Conservation (phyloP, 768 basidiomycete genomes). For the Kwoniella botswanensis region DNA sequence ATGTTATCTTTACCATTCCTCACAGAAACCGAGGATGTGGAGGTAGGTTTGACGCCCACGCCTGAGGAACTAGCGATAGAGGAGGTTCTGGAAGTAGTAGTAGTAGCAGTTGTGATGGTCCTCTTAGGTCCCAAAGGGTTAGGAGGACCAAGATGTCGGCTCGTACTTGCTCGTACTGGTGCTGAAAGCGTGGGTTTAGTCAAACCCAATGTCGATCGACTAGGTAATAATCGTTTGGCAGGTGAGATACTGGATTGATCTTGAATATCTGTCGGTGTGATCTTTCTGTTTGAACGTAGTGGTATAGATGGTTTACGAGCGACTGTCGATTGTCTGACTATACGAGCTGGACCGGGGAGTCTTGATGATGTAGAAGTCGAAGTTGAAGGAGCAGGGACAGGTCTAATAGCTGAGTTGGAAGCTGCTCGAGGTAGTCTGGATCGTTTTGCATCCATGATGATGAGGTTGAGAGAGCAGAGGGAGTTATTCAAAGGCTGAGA, state of each 20-base stretch:
- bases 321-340: background rate
- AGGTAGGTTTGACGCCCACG: background rate
- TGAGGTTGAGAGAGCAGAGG: background rate
- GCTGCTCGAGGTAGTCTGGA: slow-evolving; percentile 16
- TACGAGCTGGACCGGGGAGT: slow-evolving; percentile 8
- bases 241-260: background rate
- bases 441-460: background rate
- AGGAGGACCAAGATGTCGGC: background rate
- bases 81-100: background rate
- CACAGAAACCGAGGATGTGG: background rate
- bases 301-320: slow-evolving; percentile 8
- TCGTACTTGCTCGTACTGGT: background rate
- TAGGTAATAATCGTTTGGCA: slow-evolving; percentile 11
- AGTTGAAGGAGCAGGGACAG: background rate
- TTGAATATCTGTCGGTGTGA: background rate
- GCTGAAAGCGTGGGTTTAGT: background rate
- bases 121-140: slow-evolving; percentile 13
- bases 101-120: background rate
- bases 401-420: slow-evolving; percentile 20
- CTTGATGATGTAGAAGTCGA: background rate
- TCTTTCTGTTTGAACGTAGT: background rate
- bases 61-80: background rate
- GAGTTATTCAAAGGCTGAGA: too few species aligned
- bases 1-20: background rate
- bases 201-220: slow-evolving; percentile 13